Conservation (phyloP, 2,329 filamentous ascomycete species). For the Fusarium torulosum region DNA sequence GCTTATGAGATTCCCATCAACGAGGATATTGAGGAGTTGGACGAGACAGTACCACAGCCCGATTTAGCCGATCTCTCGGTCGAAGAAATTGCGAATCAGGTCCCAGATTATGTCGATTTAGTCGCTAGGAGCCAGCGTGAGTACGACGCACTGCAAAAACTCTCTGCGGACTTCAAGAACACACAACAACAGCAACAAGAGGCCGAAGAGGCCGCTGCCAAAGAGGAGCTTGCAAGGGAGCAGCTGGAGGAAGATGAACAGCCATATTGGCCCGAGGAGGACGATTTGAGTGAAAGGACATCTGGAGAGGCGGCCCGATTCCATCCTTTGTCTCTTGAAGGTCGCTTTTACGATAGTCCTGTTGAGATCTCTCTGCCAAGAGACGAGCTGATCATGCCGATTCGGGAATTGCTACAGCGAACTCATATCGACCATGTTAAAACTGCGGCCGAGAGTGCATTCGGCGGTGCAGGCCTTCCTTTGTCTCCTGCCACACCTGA, state of each 20-base stretch:
- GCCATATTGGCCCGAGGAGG: slow-evolving; percentile 50
- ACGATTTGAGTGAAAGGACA: slow-evolving; percentile 52
- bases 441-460: slow-evolving; percentile 76
- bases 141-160: slow-evolving; percentile 66
- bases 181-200: slow-evolving; percentile 54
- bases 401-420: slow-evolving; percentile 74
- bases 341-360: slow-evolving; percentile 80
- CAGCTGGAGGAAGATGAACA: slow-evolving; percentile 46
- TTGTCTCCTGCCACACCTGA: slow-evolving; percentile 79
- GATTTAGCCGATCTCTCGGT: slow-evolving; percentile 28
- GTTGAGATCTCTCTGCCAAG: slow-evolving; percentile 81
- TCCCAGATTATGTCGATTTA: slow-evolving; percentile 59
- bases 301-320: slow-evolving; percentile 62
- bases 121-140: slow-evolving; percentile 67
- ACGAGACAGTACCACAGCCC: slow-evolving; percentile 15
- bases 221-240: slow-evolving; percentile 50
- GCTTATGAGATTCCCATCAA: slow-evolving; percentile 57
- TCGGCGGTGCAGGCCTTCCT: slow-evolving; percentile 82
- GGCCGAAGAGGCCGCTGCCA: slow-evolving; percentile 51
- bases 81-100: slow-evolving; percentile 48
- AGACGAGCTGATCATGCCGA: slow-evolving; percentile 75
- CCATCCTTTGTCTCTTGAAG: slow-evolving; percentile 80
- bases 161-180: slow-evolving; percentile 69
- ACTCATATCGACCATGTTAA: slow-evolving; percentile 80
- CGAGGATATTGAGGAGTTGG: slow-evolving; percentile 40